Base-by-base conservation (phyloP, 257 asterid species). In the Mitragyna speciosa region DNA sequence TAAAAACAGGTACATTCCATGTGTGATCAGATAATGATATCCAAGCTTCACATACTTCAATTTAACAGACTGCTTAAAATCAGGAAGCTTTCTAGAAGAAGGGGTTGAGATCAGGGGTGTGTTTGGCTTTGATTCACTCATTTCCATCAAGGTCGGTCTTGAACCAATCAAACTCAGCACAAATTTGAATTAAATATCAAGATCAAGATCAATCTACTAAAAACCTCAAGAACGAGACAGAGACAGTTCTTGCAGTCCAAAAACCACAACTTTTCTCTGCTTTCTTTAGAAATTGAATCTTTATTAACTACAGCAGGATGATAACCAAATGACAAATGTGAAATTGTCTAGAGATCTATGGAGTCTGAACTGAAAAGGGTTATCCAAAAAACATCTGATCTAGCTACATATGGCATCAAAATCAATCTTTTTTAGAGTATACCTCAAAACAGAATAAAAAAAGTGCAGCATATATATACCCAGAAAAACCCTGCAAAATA, bases 21-120 rank as follows among this genome's bases (percentile, higher is more conserved):
- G 97, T 26, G 96, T 91, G 45, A 91, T 90, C 41, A 93, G 92
- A 85, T 87, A 86, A 81, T 91, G 97, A 56, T 93, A 93, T 20
- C 97, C 97, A 52, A 93, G 96, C 88, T 93, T 93, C 82, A 93
- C 97, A 86, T 93, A 93, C 86, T 93, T 93, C 86, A 93, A 63
- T 77, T 93, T 93, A 49, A 93, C 85, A 66, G 97, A 93, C 76
- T 91, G 86, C 58, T 93, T 87, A 85, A 93, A 93, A 91, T 93
- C 97, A 6, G 96, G 97, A 80, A 93, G 95, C 81, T 82, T 87
- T 71, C 73, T 81, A 0, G 96, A 86, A 19, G 89, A 68, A 36
- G 93, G 83, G 36, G 94, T 77, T 41, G 89, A 85, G 72, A 85
- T 83, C 81, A 86, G 78, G 5, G 90, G 91, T 48, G 88, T 80